Conservation (phyloP, 805 yeast genomes). For the Wickerhamomyces mucosus region DNA sequence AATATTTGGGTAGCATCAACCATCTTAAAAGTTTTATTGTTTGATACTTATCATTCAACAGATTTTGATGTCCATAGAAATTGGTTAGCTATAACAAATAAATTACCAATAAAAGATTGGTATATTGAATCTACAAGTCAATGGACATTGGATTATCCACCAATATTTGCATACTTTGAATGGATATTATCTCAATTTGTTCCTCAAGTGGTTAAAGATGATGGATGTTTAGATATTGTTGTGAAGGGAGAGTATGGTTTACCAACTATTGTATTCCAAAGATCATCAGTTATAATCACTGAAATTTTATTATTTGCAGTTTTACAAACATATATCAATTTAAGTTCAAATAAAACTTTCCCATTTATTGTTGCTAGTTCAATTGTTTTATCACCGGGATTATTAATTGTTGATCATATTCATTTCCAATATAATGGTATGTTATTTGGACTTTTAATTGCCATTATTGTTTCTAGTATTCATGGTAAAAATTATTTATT, state of each 20-base stretch:
- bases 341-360: constrained; percentile 29
- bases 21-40: constrained; percentile 49
- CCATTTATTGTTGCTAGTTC: constrained; percentile 75
- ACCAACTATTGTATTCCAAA: constrained; percentile 78
- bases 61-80: constrained; percentile 97
- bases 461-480: constrained; percentile 65
- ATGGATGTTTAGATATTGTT: constrained; percentile 71
- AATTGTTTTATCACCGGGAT: constrained; percentile 79
- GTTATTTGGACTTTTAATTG: constrained; percentile 74
- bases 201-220: constrained; percentile 49
- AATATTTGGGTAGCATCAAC: constrained; percentile 60
- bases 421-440: constrained; percentile 97
- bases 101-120: constrained; percentile 73
- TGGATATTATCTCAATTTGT: constrained; percentile 67
- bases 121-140: constrained; percentile 67
- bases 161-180: constrained; percentile 94
- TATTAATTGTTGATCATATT: constrained; percentile 85
- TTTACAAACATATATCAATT: constrained; percentile 60
- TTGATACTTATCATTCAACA: constrained; percentile 82
- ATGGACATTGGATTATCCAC: constrained; percentile 98
- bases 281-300: constrained; percentile 68
- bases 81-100: constrained; percentile 87
- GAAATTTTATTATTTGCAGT: constrained; percentile 66
- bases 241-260: constrained; percentile 54
- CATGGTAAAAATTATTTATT: constrained; percentile 45